Conservation (phyloP, 2,329 filamentous ascomycete species). For the Zymoseptoria tritici region DNA sequence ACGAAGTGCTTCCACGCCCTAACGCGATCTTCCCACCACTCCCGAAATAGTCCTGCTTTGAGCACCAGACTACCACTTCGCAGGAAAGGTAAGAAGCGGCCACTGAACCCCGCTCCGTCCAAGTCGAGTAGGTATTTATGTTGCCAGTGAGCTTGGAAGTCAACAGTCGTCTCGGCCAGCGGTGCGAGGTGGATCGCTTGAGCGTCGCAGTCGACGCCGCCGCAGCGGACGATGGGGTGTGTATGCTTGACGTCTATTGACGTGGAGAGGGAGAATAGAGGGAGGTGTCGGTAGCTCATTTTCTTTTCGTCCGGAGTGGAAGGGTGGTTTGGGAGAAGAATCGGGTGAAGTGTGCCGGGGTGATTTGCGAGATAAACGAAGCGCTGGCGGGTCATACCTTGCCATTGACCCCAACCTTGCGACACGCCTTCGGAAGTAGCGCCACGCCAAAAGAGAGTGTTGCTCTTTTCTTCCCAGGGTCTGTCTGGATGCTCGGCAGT, state of each 20-base stretch:
- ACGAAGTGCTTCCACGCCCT: constrained; percentile 75
- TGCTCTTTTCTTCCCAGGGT: constrained; percentile 54
- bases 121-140: constrained; percentile 66
- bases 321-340: constrained; percentile 49
- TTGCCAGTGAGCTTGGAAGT: constrained; percentile 53
- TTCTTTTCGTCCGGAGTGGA: constrained; percentile 26
- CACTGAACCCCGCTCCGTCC: constrained; percentile 61
- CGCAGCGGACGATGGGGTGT: constrained; percentile 50
- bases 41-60: constrained; percentile 63
- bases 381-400: constrained; percentile 61
- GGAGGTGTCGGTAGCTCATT: constrained; percentile 34
- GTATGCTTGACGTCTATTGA: constrained; percentile 46
- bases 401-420: constrained; percentile 49
- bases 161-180: constrained; percentile 33
- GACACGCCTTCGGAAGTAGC: constrained; percentile 51
- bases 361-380: constrained; percentile 63
- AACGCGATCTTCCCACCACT: constrained; percentile 72
- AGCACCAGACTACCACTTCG: constrained; percentile 62
- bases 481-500: constrained; percentile 46
- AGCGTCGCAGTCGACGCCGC: constrained; percentile 45
- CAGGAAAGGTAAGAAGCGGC: constrained; percentile 58
- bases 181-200: constrained; percentile 48
- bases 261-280: constrained; percentile 47
- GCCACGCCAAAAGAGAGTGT: constrained; percentile 69
- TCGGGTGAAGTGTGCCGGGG: constrained; percentile 40